Evolutionary conservation across 805 yeast genomes (phyloP).

Genomic region (Candida orba): DNA sequence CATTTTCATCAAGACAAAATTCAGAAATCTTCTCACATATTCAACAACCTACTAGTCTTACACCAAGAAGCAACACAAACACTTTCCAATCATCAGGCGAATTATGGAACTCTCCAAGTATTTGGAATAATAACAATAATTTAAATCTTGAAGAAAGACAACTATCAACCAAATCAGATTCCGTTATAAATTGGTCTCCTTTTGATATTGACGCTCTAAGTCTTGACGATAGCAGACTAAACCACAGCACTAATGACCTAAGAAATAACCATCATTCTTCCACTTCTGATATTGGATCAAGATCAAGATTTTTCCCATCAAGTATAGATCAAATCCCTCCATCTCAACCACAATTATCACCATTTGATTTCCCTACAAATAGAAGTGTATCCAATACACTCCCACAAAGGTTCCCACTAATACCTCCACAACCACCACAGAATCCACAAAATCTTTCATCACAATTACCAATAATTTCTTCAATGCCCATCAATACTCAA

Average conservation of each 20-base stretch:
- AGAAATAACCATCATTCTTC: constrained; percentile 4
- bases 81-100: constrained; percentile 2
- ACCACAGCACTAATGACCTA: neutral
- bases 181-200: constrained; percentile 22
- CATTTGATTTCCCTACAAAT: neutral
- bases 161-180: constrained; percentile 21
- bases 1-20: constrained; percentile 9
- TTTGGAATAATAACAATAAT: constrained; percentile 13
- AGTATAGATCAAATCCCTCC: neutral
- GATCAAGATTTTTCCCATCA: constrained; percentile 23
- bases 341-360: neutral
- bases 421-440: neutral
- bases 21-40: constrained; percentile 7
- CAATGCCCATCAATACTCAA: neutral
- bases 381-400: neutral
- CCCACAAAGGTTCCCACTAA: neutral
- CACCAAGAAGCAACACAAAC: neutral
- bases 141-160: constrained; percentile 15
- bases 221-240: constrained; percentile 12
- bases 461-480: neutral
- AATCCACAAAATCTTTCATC: neutral
- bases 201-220: constrained; percentile 18
- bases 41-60: neutral
- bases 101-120: constrained; percentile 18
- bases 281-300: constrained; percentile 6